Conservation (phyloP, 768 basidiomycete species). For the Termitomyces sp. region DNA sequence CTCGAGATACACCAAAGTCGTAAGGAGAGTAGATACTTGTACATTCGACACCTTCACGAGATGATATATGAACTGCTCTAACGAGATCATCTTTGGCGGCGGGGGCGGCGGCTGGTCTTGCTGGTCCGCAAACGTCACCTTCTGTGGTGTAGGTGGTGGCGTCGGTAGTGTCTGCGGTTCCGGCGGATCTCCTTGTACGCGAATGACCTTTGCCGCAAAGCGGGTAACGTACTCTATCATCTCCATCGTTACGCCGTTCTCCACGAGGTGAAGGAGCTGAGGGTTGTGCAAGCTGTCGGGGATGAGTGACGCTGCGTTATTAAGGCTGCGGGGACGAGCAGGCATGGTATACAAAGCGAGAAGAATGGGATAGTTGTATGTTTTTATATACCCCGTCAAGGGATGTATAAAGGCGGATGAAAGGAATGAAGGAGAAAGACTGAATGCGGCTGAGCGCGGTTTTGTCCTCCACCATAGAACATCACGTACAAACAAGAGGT, state of each 20-base stretch:
- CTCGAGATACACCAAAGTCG: slow-evolving; percentile 89
- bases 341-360: slow-evolving; percentile 23
- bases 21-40: slow-evolving; percentile 84
- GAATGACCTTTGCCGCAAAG: slow-evolving; percentile 71
- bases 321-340: slow-evolving; percentile 22
- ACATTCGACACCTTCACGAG: slow-evolving; percentile 81
- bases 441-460: slow-evolving; percentile 3
- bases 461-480: slow-evolving; percentile 5
- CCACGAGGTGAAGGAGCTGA: slow-evolving; percentile 73
- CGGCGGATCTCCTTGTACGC: slow-evolving; percentile 49
- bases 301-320: slow-evolving; percentile 78
- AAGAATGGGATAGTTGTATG: slow-evolving; percentile 26
- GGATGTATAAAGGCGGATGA: slow-evolving; percentile 27
- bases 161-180: slow-evolving; percentile 42
- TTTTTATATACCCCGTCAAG: slow-evolving; percentile 34
- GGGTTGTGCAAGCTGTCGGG: slow-evolving; percentile 74
- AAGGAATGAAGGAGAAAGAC: slow-evolving; percentile 15
- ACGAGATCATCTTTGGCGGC: slow-evolving; percentile 40
- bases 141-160: slow-evolving; percentile 63
- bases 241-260: slow-evolving; percentile 69
- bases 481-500: slow-evolving; percentile 17
- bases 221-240: slow-evolving; percentile 86
- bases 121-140: slow-evolving; percentile 31
- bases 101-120: slow-evolving; percentile 20
- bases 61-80: slow-evolving; percentile 81